A percentile compares a stretch with the other conserved stretches of the same genome.
Conservation (phyloP, 176 grass and related monocot genomes). For the Canna indica region DNA sequence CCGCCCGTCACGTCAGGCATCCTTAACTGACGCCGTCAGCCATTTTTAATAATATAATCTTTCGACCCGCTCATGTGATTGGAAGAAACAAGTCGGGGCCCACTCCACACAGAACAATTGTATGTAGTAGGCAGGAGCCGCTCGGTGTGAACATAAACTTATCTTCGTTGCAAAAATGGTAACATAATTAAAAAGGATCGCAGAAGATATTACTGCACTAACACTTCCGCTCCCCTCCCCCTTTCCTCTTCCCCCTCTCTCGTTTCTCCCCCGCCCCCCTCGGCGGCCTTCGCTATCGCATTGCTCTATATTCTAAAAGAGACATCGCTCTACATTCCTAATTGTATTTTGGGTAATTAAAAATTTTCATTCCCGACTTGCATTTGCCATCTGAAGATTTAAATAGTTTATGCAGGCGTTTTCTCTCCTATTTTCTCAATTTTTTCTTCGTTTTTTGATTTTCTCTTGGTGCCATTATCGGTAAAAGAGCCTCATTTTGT, state of each 20-base stretch:
- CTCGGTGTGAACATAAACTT: not conserved
- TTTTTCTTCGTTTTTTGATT: not conserved
- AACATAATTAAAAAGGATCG: not conserved
- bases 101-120: too few relatives aligned
- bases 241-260: not conserved
- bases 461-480: not conserved
- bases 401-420: not conserved
- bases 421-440: not conserved
- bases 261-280: too few relatives aligned
- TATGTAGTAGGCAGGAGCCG: not conserved
- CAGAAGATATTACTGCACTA: not conserved
- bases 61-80: not conserved
- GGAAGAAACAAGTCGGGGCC: not conserved
- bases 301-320: too few relatives aligned
- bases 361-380: not conserved
- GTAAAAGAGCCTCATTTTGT: not conserved
- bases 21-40: not conserved
- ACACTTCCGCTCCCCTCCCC: not conserved
- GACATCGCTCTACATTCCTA: not conserved
- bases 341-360: not conserved
- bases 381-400: not conserved
- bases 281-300: too few relatives aligned
- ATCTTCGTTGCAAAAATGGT: too few relatives aligned
- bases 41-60: too few relatives aligned
- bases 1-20: slow-evolving; percentile 3